phyloP scores from a whole-genome alignment of 108 stramenopile species.

The Cyclostephanos invisitatus region DNA sequence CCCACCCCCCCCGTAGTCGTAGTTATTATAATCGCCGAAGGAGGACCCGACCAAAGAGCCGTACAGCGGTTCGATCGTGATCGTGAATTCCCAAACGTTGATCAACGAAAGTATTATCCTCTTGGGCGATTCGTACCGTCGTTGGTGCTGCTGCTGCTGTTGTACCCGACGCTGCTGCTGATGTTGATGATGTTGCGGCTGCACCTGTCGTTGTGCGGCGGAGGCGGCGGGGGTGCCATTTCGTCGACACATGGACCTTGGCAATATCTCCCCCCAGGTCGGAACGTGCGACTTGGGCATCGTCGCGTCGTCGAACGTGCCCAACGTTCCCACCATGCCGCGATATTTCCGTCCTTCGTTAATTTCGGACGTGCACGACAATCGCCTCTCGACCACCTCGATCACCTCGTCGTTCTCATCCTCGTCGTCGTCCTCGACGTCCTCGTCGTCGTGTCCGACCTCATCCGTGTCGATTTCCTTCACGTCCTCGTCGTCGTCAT shows the following conservation, averaged over 20 bases:
- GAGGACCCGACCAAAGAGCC: background rate
- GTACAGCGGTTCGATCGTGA: slow-evolving; percentile 49
- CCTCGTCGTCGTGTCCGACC: background rate
- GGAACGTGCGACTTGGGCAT: slow-evolving; percentile 24
- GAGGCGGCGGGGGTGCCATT: background rate
- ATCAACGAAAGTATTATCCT: slow-evolving; percentile 56
- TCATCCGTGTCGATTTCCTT: background rate
- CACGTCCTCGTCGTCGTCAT: too few relatives aligned
- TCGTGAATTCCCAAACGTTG: slow-evolving; percentile 80
- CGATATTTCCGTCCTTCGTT: background rate
- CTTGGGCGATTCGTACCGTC: slow-evolving; percentile 1
- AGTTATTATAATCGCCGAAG: slow-evolving; percentile 13
- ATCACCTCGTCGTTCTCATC: background rate
- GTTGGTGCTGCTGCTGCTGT: background rate
- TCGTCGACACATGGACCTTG: slow-evolving; percentile 7
- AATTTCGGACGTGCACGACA: background rate
- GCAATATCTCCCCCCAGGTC: slow-evolving; percentile 44
- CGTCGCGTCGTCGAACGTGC: background rate
- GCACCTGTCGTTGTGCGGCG: background rate
- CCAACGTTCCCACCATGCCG: background rate
- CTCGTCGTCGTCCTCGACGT: background rate
- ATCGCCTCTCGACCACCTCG: background rate
- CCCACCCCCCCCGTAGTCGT: background rate
- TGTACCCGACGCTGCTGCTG: background rate
- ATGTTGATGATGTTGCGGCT: slow-evolving; percentile 1